Evolutionary conservation across 495 filamentous ascomycete species (phyloP).

Genomic region (Collariella sp.): DNA sequence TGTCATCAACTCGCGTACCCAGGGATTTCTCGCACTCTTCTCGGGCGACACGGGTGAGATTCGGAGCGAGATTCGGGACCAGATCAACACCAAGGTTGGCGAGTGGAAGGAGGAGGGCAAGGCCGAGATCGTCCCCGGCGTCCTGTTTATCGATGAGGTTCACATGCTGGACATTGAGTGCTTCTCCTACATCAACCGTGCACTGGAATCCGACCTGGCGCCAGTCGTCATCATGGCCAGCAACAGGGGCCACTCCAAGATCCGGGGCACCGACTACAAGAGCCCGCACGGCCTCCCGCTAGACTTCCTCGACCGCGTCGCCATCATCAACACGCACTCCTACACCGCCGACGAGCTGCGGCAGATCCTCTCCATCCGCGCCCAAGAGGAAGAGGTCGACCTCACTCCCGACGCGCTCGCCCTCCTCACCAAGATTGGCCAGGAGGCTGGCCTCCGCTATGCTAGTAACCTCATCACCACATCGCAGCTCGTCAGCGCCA

Average conservation of each 20-base stretch:
- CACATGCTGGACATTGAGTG: slow-evolving; percentile 99
- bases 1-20: slow-evolving; percentile 95
- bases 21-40: slow-evolving; percentile 93
- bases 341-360: slow-evolving; percentile 79
- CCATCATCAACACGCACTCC: slow-evolving; percentile 92
- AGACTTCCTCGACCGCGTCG: slow-evolving; percentile 91
- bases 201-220: slow-evolving; percentile 83
- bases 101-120: slow-evolving; percentile 99
- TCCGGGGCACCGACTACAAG: slow-evolving; percentile 85
- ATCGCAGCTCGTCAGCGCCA: slow-evolving; percentile 66
- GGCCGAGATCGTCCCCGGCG: slow-evolving; percentile 92
- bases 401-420: slow-evolving; percentile 80
- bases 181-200: slow-evolving; percentile 97
- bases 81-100: slow-evolving; percentile 96
- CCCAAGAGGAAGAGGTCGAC: slow-evolving; percentile 93
- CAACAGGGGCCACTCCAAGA: slow-evolving; percentile 86
- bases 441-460: slow-evolving; percentile 86
- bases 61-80: slow-evolving; percentile 88
- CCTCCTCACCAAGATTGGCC: slow-evolving; percentile 87
- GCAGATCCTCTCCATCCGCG: slow-evolving; percentile 82
- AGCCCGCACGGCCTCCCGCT: slow-evolving; percentile 89
- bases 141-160: slow-evolving; percentile 97
- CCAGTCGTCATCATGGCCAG: slow-evolving; percentile 99
- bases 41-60: slow-evolving; percentile 98
- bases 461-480: slow-evolving; percentile 95